Evolutionary conservation across 352 stramenopile species (phyloP).

Genomic region (Phytophthora podocarpi): DNA sequence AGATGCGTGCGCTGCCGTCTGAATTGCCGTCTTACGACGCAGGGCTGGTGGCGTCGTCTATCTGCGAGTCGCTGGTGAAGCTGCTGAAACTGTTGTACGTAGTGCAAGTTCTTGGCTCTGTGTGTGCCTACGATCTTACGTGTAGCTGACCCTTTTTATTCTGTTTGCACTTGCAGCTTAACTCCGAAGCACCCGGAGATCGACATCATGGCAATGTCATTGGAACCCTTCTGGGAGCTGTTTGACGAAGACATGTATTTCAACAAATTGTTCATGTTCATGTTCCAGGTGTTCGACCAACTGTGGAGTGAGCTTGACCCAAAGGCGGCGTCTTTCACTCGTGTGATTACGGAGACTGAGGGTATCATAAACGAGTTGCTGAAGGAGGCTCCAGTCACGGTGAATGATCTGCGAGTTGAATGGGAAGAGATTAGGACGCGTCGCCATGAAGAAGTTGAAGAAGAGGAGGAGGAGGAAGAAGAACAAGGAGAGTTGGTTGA

Average conservation of each 20-base stretch:
- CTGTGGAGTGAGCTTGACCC: slow-evolving; percentile 63
- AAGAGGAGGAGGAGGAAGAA: slow-evolving; percentile 36
- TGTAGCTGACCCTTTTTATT: slow-evolving; percentile 12
- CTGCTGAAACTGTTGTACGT: slow-evolving; percentile 78
- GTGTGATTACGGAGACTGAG: slow-evolving; percentile 80
- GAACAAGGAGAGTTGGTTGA: slow-evolving; percentile 24
- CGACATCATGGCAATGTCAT: slow-evolving; percentile 77
- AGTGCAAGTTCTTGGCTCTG: not conserved
- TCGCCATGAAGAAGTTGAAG: slow-evolving; percentile 30
- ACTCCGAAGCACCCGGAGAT: slow-evolving; percentile 64
- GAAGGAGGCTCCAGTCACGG: slow-evolving; percentile 56
- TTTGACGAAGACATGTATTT: slow-evolving; percentile 86
- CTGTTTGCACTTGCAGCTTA: slow-evolving; percentile 35
- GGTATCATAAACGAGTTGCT: slow-evolving; percentile 70
- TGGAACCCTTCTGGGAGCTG: slow-evolving; percentile 85
- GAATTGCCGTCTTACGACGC: slow-evolving; percentile 68
- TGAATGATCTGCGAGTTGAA: slow-evolving; percentile 71
- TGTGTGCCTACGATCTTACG: not conserved
- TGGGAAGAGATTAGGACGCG: slow-evolving; percentile 61
- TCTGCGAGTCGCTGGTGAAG: slow-evolving; percentile 75
- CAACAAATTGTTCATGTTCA: slow-evolving; percentile 75
- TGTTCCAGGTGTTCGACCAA: slow-evolving; percentile 80
- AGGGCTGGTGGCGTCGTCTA: slow-evolving; percentile 67
- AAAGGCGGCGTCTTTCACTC: slow-evolving; percentile 79
- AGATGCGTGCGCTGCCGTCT: slow-evolving; percentile 60